A percentile compares a stretch with the other conserved stretches of the same genome.
phyloP scores from a whole-genome alignment of 768 basidiomycete genomes.

The Collybia mongolica region DNA sequence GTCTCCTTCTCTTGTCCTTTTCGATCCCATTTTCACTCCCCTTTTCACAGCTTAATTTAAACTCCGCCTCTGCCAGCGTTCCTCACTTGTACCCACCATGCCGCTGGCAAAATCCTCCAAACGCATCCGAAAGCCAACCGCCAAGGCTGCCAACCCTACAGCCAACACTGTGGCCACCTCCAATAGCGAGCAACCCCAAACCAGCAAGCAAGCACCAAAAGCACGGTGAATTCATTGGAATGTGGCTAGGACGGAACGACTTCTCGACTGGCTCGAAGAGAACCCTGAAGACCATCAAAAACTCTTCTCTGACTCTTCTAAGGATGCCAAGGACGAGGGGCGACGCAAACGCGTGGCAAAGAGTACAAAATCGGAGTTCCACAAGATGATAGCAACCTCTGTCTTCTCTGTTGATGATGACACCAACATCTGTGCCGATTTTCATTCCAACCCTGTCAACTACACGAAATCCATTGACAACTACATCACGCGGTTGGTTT shows the following conservation, averaged over 20 bases:
- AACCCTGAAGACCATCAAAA: constrained; percentile 1
- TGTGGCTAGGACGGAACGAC: not conserved
- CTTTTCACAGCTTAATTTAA: not conserved
- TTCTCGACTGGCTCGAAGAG: not conserved
- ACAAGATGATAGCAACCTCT: not conserved
- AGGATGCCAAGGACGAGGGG: constrained; percentile 2
- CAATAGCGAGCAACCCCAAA: not conserved
- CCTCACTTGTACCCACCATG: not conserved
- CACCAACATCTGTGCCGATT: not conserved
- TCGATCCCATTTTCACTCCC: not conserved
- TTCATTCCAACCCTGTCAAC: not conserved
- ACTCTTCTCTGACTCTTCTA: not conserved
- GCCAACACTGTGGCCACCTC: not conserved
- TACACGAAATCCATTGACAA: not conserved
- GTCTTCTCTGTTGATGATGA: not conserved
- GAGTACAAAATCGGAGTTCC: not conserved
- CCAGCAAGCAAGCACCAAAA: not conserved
- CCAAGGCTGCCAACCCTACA: not conserved
- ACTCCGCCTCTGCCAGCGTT: not conserved
- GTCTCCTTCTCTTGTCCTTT: not conserved
- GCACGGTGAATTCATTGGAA: not conserved
- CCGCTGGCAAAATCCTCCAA: not conserved
- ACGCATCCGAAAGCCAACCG: not conserved
- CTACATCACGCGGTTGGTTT: not conserved
- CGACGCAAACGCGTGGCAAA: not conserved